Percentiles rank a stretch among this genome's conserved stretches.
These are phyloP conservation scores for Chaetomiaceae sp. DNA, from an alignment of 2,329 filamentous ascomycete species.

Conservation along the genomic window DNA sequence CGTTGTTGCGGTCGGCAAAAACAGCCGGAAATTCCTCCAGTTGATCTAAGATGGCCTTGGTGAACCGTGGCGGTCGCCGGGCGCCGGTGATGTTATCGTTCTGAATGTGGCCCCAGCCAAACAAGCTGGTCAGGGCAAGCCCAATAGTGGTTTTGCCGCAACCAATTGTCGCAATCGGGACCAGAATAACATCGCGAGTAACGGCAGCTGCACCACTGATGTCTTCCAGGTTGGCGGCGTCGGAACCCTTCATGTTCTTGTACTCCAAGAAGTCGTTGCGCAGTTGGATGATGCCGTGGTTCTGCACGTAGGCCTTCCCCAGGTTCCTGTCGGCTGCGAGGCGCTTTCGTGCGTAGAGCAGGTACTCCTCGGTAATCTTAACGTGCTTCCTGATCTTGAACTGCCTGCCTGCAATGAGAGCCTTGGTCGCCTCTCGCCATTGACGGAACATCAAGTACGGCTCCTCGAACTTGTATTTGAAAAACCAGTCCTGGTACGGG, in stretches of 20 bases:
- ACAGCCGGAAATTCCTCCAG: slow-evolving; percentile 65
- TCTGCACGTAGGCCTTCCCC: slow-evolving; percentile 67
- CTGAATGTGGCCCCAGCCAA: slow-evolving; percentile 87
- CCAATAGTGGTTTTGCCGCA: slow-evolving; percentile 96
- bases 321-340: slow-evolving; percentile 63
- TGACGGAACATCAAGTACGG: slow-evolving; percentile 98
- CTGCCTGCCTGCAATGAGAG: slow-evolving; percentile 67
- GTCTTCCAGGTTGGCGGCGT: slow-evolving; percentile 74
- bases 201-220: slow-evolving; percentile 51
- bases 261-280: slow-evolving; percentile 80
- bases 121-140: slow-evolving; percentile 72
- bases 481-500: slow-evolving; percentile 90
- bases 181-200: slow-evolving; percentile 67
- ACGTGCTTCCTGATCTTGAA: slow-evolving; percentile 81
- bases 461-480: slow-evolving; percentile 99
- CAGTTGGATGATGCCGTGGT: slow-evolving; percentile 91
- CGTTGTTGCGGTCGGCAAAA: slow-evolving; percentile 91
- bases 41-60: slow-evolving; percentile 58
- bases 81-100: slow-evolving; percentile 89
- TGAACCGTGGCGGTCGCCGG: slow-evolving; percentile 71
- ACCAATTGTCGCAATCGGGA: slow-evolving; percentile 86
- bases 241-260: slow-evolving; percentile 78
- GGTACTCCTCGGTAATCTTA: slow-evolving; percentile 85
- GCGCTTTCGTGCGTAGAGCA: slow-evolving; percentile 70
- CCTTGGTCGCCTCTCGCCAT: slow-evolving; percentile 95